Conservation (phyloP, 768 basidiomycete genomes). For the Nidularia pulvinata region DNA sequence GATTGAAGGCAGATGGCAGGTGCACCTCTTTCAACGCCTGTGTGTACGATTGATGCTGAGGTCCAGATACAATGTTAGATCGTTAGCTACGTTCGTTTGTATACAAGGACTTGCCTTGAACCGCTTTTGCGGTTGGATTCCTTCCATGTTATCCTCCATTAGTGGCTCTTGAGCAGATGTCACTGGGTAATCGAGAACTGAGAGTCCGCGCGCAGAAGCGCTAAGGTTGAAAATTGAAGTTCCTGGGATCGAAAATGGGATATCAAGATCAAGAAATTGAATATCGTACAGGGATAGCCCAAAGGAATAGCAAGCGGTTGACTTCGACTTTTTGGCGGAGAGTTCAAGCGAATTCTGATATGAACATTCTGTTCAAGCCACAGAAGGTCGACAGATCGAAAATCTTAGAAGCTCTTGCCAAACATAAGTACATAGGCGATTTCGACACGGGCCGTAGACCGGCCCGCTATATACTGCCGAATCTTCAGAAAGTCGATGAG, state of each 20-base stretch:
- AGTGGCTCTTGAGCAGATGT: background rate
- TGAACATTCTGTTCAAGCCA: no score
- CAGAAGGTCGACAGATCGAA: no score
- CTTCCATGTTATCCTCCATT: conserved; percentile 15
- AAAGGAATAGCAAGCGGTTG: background rate
- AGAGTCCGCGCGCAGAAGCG: background rate
- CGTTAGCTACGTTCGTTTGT: background rate
- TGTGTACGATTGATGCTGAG: conserved; percentile 75
- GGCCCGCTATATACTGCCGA: no score
- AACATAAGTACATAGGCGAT: no score
- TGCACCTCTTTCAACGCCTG: conserved; percentile 70
- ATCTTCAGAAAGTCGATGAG: no score
- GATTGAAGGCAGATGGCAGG: conserved; percentile 61
- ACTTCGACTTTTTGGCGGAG: no score
- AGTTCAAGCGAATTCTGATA: no score
- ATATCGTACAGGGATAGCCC: background rate
- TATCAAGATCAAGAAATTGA: background rate
- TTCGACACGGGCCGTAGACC: no score
- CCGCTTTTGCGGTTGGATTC: conserved; percentile 38
- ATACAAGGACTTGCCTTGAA: conserved; percentile 40
- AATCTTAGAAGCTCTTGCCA: no score
- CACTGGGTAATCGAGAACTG: background rate
- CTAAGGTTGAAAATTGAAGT: background rate
- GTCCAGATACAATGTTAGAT: background rate
- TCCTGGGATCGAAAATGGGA: background rate